Conservation (phyloP, 2,329 filamentous ascomycete genomes). For the Pestalotiopsis sp. region DNA sequence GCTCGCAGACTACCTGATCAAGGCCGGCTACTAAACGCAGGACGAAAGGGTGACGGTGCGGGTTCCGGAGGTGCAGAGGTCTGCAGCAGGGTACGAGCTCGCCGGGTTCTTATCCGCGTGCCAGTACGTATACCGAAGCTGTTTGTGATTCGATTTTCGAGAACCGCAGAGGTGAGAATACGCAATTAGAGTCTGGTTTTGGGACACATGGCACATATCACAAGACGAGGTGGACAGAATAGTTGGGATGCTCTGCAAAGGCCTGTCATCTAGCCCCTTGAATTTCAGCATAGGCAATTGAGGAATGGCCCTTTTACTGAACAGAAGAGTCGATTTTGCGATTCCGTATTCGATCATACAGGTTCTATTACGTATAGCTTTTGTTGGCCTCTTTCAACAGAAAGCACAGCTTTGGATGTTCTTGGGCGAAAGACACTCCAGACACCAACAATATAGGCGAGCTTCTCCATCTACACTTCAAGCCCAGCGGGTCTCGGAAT, state of each 20-base stretch:
- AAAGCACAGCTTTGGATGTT: background rate
- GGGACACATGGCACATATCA: slow-evolving; percentile 21
- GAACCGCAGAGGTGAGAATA: background rate
- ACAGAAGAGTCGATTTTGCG: background rate
- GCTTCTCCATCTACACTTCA: background rate
- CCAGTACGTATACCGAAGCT: background rate
- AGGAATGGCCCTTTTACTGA: slow-evolving; percentile 15
- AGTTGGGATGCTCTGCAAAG: slow-evolving; percentile 15
- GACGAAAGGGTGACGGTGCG: background rate
- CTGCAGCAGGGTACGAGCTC: background rate
- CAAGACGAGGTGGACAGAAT: slow-evolving; percentile 16
- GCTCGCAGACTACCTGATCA: slow-evolving; percentile 85
- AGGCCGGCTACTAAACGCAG: slow-evolving; percentile 69
- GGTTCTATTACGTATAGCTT: background rate
- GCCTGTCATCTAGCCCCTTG: slow-evolving; percentile 24
- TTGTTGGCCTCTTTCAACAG: background rate
- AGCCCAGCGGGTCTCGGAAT: background rate
- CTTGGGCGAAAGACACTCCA: background rate
- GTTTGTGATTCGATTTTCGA: background rate
- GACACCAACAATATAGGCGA: background rate
- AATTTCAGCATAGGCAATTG: slow-evolving; percentile 37
- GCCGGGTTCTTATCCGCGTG: background rate
- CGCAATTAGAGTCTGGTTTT: slow-evolving; percentile 21
- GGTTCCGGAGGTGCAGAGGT: slow-evolving; percentile 13
- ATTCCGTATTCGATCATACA: background rate